These are phyloP conservation scores for Solanum clarkiae DNA, from an alignment of 257 asterid genomes.

Conservation along the genomic window DNA sequence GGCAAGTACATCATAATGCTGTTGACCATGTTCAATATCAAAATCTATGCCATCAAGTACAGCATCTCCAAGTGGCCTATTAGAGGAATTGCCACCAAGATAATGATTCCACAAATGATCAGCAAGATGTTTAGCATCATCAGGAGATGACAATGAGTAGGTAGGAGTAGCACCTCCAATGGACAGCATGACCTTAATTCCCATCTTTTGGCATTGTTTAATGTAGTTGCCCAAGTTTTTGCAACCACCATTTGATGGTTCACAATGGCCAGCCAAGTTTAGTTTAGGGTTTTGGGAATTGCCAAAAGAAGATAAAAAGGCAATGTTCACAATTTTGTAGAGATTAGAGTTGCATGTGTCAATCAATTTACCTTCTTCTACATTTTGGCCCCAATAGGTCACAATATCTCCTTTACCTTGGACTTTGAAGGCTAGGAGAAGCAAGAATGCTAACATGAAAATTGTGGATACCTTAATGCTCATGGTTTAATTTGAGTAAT, in stretches of 20 bases:
- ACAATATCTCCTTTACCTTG: not conserved
- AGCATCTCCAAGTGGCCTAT: constrained; percentile 53
- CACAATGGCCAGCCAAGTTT: constrained; percentile 80
- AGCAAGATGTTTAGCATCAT: not conserved
- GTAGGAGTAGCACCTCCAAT: constrained; percentile 53
- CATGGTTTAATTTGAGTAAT: not conserved
- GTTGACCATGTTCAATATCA: constrained; percentile 48
- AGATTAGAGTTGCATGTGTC: not conserved
- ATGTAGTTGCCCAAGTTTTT: constrained; percentile 19
- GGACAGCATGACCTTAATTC: constrained; percentile 50
- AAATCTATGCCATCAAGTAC: constrained; percentile 53
- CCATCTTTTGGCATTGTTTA: constrained; percentile 32
- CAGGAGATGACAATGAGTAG: constrained; percentile 11
- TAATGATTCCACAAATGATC: constrained; percentile 40
- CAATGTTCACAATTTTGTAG: not conserved
- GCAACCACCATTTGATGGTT: constrained; percentile 38
- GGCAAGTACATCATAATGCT: constrained; percentile 30
- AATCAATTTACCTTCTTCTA: not conserved
- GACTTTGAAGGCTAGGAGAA: not conserved
- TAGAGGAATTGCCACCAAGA: constrained; percentile 31
- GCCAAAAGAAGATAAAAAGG: not conserved
- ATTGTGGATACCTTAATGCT: not conserved
- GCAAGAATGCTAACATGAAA: not conserved
- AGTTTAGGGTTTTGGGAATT: constrained; percentile 1
- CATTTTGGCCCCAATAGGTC: not conserved